phyloP scores from a whole-genome alignment of 2,329 filamentous ascomycete species.

The Ilyonectria destructans region DNA sequence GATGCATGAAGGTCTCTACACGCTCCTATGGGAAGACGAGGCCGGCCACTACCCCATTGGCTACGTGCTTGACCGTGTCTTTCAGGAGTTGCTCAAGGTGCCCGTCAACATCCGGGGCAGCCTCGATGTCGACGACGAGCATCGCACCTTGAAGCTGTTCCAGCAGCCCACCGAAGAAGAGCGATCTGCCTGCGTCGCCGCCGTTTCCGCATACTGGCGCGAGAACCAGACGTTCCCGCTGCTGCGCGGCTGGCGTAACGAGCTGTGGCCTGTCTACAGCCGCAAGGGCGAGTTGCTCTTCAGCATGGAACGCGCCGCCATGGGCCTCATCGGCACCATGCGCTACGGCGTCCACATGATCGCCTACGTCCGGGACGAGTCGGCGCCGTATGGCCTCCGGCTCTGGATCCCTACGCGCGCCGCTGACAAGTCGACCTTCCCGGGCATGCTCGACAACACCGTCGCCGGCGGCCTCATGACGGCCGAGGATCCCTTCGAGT shows the following conservation, averaged over 20 bases:
- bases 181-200: constrained; percentile 71
- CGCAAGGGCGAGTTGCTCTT: constrained; percentile 76
- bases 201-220: constrained; percentile 78
- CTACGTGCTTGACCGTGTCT: constrained; percentile 69
- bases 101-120: constrained; percentile 69
- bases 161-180: constrained; percentile 72
- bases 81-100: constrained; percentile 64
- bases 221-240: constrained; percentile 81
- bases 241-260: constrained; percentile 84
- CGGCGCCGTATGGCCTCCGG: constrained; percentile 71
- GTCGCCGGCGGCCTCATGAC: constrained; percentile 87
- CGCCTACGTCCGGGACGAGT: constrained; percentile 72
- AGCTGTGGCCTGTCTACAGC: constrained; percentile 85
- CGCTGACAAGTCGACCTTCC: constrained; percentile 86
- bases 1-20: constrained; percentile 75
- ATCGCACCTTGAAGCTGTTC: constrained; percentile 77
- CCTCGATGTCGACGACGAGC: constrained; percentile 73
- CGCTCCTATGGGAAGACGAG: constrained; percentile 75
- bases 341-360: constrained; percentile 89
- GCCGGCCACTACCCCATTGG: constrained; percentile 78
- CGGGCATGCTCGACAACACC: constrained; percentile 94
- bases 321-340: constrained; percentile 81
- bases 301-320: constrained; percentile 83
- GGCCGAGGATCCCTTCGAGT: constrained; percentile 85
- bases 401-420: constrained; percentile 90